These are phyloP conservation scores for Ceratocystis albifundus DNA, from an alignment of 2,329 filamentous ascomycete genomes.

Conservation along the genomic window DNA sequence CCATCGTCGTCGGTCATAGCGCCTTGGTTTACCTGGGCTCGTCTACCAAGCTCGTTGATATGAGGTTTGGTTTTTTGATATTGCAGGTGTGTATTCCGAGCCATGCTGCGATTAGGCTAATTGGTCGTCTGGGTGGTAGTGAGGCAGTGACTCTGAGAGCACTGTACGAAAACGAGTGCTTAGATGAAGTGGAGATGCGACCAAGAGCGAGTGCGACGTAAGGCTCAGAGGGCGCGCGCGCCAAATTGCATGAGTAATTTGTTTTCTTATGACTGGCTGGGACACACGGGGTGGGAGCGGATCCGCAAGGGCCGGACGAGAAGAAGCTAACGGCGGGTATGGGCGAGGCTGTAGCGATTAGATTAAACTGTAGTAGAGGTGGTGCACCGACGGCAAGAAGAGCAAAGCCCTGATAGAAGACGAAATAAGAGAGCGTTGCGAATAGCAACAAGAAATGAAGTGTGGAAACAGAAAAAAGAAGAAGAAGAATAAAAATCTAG, in stretches of 20 bases:
- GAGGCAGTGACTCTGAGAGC: neutral
- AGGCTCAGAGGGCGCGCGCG: neutral
- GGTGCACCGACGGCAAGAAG: constrained; percentile 3
- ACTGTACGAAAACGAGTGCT: neutral
- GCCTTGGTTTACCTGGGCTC: neutral
- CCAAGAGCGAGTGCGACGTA: neutral
- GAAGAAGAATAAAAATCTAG: neutral
- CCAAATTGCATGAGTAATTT: neutral
- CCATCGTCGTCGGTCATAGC: constrained; percentile 26
- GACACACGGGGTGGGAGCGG: neutral
- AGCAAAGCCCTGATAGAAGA: neutral
- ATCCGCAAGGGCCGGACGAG: neutral
- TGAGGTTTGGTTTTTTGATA: neutral
- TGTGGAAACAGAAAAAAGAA: neutral
- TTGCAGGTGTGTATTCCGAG: constrained; percentile 3
- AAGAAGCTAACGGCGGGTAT: neutral
- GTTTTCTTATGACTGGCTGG: neutral
- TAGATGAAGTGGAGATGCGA: neutral
- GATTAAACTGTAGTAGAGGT: neutral
- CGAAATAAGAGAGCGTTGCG: neutral
- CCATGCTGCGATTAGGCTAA: neutral
- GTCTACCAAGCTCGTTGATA: neutral
- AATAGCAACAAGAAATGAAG: neutral
- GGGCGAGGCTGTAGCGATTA: constrained; percentile 3
- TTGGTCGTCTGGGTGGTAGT: neutral